Conservation (phyloP, 2,329 filamentous ascomycete species). For the Apiospora koreana region DNA sequence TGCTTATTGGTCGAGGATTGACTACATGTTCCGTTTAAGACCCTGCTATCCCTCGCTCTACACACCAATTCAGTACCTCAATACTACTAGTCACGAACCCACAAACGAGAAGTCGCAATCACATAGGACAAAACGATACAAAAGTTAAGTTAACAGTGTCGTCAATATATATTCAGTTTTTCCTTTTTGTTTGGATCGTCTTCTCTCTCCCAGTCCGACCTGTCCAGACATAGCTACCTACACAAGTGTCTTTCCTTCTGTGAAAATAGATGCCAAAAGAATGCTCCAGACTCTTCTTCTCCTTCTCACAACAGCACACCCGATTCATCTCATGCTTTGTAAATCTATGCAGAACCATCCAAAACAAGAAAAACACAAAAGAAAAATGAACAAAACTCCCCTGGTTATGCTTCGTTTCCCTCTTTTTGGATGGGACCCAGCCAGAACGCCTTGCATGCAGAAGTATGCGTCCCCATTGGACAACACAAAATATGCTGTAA, state of each 20-base stretch:
- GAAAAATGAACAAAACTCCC: background rate
- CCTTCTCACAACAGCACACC: too few species aligned
- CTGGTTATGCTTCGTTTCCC: background rate
- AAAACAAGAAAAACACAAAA: background rate
- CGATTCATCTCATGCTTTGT: background rate
- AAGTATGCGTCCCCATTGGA: slow-evolving; percentile 9
- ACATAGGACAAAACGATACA: background rate
- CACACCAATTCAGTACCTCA: too few species aligned
- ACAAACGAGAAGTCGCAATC: background rate
- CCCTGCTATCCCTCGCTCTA: too few species aligned
- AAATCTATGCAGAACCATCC: background rate
- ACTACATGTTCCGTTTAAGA: too few species aligned
- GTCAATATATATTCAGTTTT: background rate
- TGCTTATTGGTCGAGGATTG: too few species aligned
- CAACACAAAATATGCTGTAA: background rate
- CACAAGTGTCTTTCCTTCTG: background rate
- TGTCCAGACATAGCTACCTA: background rate
- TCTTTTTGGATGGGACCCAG: background rate
- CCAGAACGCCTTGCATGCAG: slow-evolving; percentile 5
- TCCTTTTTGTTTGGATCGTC: background rate
- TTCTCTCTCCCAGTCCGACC: background rate
- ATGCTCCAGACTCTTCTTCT: background rate
- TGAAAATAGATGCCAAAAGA: background rate
- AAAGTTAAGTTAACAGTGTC: background rate
- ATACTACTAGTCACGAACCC: background rate